phyloP scores from a whole-genome alignment of 352 stramenopile genomes.

The Pythium rhizo-oryzae region DNA sequence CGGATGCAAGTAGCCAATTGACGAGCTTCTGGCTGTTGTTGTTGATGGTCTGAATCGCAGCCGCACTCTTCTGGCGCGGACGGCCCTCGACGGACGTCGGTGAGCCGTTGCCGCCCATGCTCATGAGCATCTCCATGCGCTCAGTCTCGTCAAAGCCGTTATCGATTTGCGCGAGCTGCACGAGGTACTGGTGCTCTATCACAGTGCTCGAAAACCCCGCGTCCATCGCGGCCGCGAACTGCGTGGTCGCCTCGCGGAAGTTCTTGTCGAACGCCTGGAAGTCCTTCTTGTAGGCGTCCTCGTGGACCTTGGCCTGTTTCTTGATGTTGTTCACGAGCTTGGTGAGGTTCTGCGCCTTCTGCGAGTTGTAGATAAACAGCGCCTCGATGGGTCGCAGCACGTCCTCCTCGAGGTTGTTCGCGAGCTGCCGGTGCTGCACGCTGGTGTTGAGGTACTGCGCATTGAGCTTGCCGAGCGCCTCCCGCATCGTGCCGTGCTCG shows the following conservation, averaged over 20 bases:
- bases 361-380: conserved; percentile 53
- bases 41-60: conserved; percentile 46
- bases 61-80: conserved; percentile 26
- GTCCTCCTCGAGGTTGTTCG: conserved; percentile 76
- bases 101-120: background rate
- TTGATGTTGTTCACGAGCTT: conserved; percentile 67
- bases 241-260: conserved; percentile 62
- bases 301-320: conserved; percentile 76
- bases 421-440: conserved; percentile 74
- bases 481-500: conserved; percentile 54
- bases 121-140: conserved; percentile 16
- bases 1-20: conserved; percentile 72
- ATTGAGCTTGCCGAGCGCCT: conserved; percentile 58
- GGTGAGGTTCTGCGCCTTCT: conserved; percentile 55
- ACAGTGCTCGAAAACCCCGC: conserved; percentile 69
- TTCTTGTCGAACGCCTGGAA: conserved; percentile 72
- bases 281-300: conserved; percentile 77
- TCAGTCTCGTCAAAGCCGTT: conserved; percentile 25
- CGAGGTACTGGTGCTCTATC: conserved; percentile 72
- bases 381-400: conserved; percentile 72
- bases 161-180: conserved; percentile 47
- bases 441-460: conserved; percentile 85
- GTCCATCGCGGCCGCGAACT: conserved; percentile 75
- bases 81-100: conserved; percentile 3
- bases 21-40: conserved; percentile 80